These are phyloP conservation scores for Micromonas pusilla DNA, from an alignment of 139 green algal species.

Conservation along the genomic window DNA sequence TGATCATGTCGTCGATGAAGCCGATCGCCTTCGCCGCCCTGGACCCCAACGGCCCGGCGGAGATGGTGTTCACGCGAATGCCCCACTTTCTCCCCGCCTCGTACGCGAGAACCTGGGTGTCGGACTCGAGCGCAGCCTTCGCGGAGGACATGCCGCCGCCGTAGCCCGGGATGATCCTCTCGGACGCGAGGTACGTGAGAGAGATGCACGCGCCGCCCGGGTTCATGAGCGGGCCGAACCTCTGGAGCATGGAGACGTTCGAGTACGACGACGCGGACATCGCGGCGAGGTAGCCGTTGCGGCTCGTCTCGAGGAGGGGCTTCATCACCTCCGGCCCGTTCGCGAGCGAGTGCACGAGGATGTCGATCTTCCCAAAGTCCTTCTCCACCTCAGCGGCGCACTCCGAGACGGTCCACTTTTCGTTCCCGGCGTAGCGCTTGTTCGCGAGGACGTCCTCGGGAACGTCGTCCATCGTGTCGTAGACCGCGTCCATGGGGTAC, in stretches of 20 bases:
- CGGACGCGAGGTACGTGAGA: slow-evolving; percentile 93
- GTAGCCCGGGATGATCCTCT: slow-evolving; percentile 91
- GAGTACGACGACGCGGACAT: slow-evolving; percentile 95
- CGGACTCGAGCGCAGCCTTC: slow-evolving; percentile 93
- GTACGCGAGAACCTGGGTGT: slow-evolving; percentile 92
- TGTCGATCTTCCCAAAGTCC: slow-evolving; percentile 88
- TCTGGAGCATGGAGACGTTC: slow-evolving; percentile 85
- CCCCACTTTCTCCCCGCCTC: slow-evolving; percentile 90
- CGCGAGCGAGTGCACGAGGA: slow-evolving; percentile 95
- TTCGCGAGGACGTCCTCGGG: slow-evolving; percentile 85
- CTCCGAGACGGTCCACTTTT: slow-evolving; percentile 83
- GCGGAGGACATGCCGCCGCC: slow-evolving; percentile 95
- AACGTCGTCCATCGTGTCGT: slow-evolving; percentile 88
- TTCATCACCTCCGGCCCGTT: slow-evolving; percentile 98
- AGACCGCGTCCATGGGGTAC: slow-evolving; percentile 98
- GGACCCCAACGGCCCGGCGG: slow-evolving; percentile 84
- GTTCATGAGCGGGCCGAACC: slow-evolving; percentile 64
- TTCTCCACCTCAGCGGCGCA: slow-evolving; percentile 65
- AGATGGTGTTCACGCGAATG: slow-evolving; percentile 87
- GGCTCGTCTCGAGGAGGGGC: slow-evolving; percentile 87
- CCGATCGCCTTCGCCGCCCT: slow-evolving; percentile 94
- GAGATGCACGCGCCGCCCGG: slow-evolving; percentile 70
- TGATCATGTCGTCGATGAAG: slow-evolving; percentile 99
- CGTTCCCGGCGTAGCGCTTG: slow-evolving; percentile 88
- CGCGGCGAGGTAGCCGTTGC: slow-evolving; percentile 92